phyloP scores from a whole-genome alignment of 2,329 filamentous ascomycete genomes.

The Pseudogymnoascus sp. region DNA sequence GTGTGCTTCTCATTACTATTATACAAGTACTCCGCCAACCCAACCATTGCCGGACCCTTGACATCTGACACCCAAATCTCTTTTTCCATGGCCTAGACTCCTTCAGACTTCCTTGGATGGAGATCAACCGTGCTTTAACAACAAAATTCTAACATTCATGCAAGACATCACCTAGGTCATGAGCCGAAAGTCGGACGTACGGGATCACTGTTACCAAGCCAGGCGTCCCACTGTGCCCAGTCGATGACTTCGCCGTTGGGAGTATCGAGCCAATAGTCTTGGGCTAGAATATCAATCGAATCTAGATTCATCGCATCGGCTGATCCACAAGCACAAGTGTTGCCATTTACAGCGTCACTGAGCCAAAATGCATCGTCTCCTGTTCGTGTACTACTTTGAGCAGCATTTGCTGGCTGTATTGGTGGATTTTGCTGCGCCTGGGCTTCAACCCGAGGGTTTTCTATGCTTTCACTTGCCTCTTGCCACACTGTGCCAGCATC shows the following conservation, averaged over 20 bases:
- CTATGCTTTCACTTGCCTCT: neutral
- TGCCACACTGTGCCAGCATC: neutral
- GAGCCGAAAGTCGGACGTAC: neutral
- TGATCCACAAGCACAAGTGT: slow-evolving; percentile 7
- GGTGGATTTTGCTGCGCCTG: slow-evolving; percentile 9
- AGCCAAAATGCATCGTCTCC: slow-evolving; percentile 19
- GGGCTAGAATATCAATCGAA: slow-evolving; percentile 20
- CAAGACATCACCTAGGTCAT: neutral
- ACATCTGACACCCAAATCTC: neutral
- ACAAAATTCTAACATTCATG: neutral
- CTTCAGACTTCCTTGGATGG: neutral
- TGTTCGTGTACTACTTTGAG: slow-evolving; percentile 8
- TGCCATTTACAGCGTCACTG: slow-evolving; percentile 14
- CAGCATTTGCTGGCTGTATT: slow-evolving; percentile 7
- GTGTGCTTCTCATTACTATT: neutral
- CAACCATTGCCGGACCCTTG: neutral
- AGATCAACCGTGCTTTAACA: neutral
- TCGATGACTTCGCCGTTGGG: slow-evolving; percentile 17
- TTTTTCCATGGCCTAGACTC: neutral
- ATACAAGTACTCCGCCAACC: neutral
- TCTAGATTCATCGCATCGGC: slow-evolving; percentile 20
- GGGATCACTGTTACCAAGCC: slow-evolving; percentile 19
- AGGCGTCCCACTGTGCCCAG: slow-evolving; percentile 27
- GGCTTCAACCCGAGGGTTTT: slow-evolving; percentile 1
- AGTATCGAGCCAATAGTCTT: slow-evolving; percentile 18